These are phyloP conservation scores for Blechomonas ayalai DNA, from an alignment of 208 protist species.

Conservation along the genomic window DNA sequence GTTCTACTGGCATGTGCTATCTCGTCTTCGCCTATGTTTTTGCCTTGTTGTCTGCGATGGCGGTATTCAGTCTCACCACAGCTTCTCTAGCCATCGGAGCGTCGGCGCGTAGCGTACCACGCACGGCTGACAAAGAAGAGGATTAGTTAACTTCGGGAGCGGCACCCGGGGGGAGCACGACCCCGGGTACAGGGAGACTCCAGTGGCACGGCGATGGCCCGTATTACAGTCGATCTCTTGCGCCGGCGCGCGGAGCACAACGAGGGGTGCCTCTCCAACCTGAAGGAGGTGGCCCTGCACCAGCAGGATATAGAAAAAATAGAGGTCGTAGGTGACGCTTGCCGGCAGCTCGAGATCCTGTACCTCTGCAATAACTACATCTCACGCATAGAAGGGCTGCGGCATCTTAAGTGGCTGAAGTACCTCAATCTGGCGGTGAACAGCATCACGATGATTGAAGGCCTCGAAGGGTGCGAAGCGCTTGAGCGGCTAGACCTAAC, in stretches of 20 bases:
- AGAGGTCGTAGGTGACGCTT: slow-evolving; percentile 76
- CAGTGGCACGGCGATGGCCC: no score
- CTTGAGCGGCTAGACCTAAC: slow-evolving; percentile 96
- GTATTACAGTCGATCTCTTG: slow-evolving; percentile 91
- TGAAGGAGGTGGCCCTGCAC: slow-evolving; percentile 96
- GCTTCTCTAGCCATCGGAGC: no score
- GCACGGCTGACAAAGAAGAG: no score
- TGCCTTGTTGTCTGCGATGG: no score
- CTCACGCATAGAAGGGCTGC: slow-evolving; percentile 89
- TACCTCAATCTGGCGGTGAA: slow-evolving; percentile 98
- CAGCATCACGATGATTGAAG: slow-evolving; percentile 92
- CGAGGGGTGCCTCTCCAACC: slow-evolving; percentile 88
- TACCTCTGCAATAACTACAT: slow-evolving; percentile 98
- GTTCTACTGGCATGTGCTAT: no score
- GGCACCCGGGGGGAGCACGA: no score
- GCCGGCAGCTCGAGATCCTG: slow-evolving; percentile 91
- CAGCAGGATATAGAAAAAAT: slow-evolving; percentile 95
- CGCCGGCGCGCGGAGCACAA: slow-evolving; percentile 96
- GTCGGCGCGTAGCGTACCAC: no score
- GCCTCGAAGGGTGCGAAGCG: slow-evolving; percentile 90
- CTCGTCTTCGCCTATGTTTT: no score
- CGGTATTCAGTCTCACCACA: no score
- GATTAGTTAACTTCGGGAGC: no score
- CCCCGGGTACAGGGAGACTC: no score
- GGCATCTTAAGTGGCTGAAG: slow-evolving; percentile 92